phyloP scores from a whole-genome alignment of 129 eudicot genomes.

The Helianthus tuberosus region DNA sequence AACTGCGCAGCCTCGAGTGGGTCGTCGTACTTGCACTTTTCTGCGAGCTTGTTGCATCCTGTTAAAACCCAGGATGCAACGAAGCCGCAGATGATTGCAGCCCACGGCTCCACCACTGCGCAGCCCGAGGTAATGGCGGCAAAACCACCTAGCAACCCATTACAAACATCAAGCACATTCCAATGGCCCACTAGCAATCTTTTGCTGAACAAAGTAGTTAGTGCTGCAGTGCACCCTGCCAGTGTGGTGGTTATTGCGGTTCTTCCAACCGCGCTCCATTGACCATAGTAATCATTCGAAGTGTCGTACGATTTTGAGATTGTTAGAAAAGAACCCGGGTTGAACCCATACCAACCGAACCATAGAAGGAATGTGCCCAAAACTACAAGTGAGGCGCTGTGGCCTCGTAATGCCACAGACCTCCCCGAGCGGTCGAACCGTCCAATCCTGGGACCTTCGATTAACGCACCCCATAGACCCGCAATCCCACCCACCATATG shows the following conservation, averaged over 20 bases:
- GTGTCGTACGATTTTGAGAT: constrained; percentile 33
- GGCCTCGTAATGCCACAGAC: constrained; percentile 36
- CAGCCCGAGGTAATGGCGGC: constrained; percentile 53
- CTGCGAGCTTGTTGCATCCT: constrained; percentile 43
- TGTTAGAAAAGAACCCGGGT: constrained; percentile 44
- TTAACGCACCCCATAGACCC: constrained; percentile 45
- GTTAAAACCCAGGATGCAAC: constrained; percentile 42
- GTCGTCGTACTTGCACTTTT: constrained; percentile 36
- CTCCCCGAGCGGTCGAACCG: constrained; percentile 34
- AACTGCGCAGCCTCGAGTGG: constrained; percentile 50
- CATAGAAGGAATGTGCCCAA: constrained; percentile 47
- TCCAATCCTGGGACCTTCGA: constrained; percentile 51
- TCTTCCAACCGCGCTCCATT: constrained; percentile 54
- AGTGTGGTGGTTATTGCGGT: constrained; percentile 51
- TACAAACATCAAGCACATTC: constrained; percentile 47
- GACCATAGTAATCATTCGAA: constrained; percentile 33
- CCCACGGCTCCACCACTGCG: constrained; percentile 53
- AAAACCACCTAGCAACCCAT: constrained; percentile 51
- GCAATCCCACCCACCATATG: constrained; percentile 55
- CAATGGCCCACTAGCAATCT: constrained; percentile 42
- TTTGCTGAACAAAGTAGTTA: constrained; percentile 41
- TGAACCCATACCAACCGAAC: constrained; percentile 57
- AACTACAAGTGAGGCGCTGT: constrained; percentile 43
- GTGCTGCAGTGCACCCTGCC: constrained; percentile 48
- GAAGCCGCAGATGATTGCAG: constrained; percentile 46